Evolutionary conservation across 805 yeast species (phyloP).

Genomic region (Wickerhamiella allomyrinae): DNA sequence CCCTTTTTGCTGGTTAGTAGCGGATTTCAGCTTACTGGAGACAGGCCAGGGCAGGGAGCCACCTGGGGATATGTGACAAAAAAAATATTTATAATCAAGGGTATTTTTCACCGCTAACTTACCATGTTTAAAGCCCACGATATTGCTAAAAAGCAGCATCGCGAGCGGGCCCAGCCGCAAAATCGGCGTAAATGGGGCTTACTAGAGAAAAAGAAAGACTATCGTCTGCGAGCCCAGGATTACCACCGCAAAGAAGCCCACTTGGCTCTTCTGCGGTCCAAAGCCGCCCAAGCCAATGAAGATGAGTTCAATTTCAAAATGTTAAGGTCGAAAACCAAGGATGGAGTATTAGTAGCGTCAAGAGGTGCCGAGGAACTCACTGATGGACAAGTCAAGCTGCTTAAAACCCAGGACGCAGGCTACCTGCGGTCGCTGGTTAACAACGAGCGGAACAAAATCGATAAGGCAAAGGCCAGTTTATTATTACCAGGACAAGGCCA

Average conservation of each 20-base stretch:
- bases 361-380: conserved; percentile 37
- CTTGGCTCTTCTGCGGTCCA: conserved; percentile 54
- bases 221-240: conserved; percentile 51
- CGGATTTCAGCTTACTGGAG: too few species aligned
- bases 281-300: conserved; percentile 65
- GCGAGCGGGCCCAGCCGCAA: conserved; percentile 80
- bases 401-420: conserved; percentile 83
- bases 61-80: not conserved
- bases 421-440: conserved; percentile 67
- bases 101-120: not conserved
- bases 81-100: not conserved
- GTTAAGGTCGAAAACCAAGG: conserved; percentile 55
- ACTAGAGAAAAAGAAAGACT: conserved; percentile 84
- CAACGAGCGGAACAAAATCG: conserved; percentile 52
- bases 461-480: conserved; percentile 32
- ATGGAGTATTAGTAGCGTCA: conserved; percentile 50
- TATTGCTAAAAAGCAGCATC: conserved; percentile 90
- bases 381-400: conserved; percentile 62
- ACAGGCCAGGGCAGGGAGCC: too few species aligned
- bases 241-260: conserved; percentile 45
- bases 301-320: conserved; percentile 96
- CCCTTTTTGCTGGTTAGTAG: too few species aligned
- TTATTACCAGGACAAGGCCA: conserved; percentile 39
- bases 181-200: conserved; percentile 66
- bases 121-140: conserved; percentile 38